Evolutionary conservation across 345 rosid species (phyloP).

Genomic region (Clarkia xantiana): DNA sequence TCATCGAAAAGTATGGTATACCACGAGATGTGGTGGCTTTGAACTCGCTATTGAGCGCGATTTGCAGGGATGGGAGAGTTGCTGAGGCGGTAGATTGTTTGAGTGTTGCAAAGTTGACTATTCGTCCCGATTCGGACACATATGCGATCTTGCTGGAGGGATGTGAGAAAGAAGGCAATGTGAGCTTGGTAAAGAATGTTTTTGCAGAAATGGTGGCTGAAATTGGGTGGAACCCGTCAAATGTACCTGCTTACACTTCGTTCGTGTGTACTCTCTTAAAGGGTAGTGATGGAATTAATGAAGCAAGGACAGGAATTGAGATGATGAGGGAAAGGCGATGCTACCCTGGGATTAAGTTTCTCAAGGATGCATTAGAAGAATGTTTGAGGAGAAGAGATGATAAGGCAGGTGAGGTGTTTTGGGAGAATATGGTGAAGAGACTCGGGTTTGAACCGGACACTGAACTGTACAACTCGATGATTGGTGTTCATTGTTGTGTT

Average conservation of each 20-base stretch:
- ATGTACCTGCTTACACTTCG: conserved; percentile 38
- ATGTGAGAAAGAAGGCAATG: conserved; percentile 43
- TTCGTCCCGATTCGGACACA: conserved; percentile 34
- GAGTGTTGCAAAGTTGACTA: conserved; percentile 16
- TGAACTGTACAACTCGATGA: conserved; percentile 32
- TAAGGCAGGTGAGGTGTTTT: conserved; percentile 23
- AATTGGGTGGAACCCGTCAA: conserved; percentile 42
- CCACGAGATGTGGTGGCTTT: conserved; percentile 25
- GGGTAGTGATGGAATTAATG: conserved; percentile 27
- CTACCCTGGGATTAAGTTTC: conserved; percentile 33
- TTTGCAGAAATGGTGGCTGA: conserved; percentile 32
- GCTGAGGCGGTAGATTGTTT: conserved; percentile 27
- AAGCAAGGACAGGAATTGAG: conserved; percentile 19
- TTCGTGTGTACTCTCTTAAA: conserved; percentile 30
- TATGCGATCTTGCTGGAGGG: conserved; percentile 50
- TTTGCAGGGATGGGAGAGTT: conserved; percentile 40
- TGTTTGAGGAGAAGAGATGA: conserved; percentile 18
- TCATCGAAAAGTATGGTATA: conserved; percentile 38
- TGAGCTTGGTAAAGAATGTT: conserved; percentile 15
- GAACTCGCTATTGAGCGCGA: conserved; percentile 52
- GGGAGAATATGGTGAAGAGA: conserved; percentile 29
- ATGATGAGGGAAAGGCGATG: conserved; percentile 22
- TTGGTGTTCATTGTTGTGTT: conserved; percentile 25
- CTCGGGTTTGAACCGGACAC: conserved; percentile 29
- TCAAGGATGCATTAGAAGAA: conserved; percentile 17